These are phyloP conservation scores for Cryptosporidium xiaoi DNA, from an alignment of 169 alveolate species.

Conservation along the genomic window DNA sequence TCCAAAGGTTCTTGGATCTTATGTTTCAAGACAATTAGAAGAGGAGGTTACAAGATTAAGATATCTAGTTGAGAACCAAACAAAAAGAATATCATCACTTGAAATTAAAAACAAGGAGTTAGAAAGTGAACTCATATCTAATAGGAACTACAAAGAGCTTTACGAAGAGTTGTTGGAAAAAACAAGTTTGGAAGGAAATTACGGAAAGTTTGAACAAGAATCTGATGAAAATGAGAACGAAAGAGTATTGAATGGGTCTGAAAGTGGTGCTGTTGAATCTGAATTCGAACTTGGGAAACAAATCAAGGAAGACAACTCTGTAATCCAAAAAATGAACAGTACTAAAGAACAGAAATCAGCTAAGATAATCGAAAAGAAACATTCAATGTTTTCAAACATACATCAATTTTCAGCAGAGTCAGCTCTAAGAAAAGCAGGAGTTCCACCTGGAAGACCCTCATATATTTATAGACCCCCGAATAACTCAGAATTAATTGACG, in stretches of 20 bases:
- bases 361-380: constrained; percentile 1
- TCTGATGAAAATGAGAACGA: neutral
- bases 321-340: constrained; percentile 15
- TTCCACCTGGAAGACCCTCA: constrained; percentile 74
- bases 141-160: constrained; percentile 50
- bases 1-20: constrained; percentile 64
- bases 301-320: neutral
- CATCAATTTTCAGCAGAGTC: constrained; percentile 73
- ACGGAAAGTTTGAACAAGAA: neutral
- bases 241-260: neutral
- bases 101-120: constrained; percentile 57
- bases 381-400: constrained; percentile 49
- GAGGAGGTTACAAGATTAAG: constrained; percentile 65
- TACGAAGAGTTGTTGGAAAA: constrained; percentile 38
- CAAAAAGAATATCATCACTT: constrained; percentile 46
- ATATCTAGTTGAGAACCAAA: constrained; percentile 59
- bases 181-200: neutral
- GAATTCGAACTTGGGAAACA: neutral
- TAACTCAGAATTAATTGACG: constrained; percentile 43
- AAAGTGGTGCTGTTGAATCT: neutral
- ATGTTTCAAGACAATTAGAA: constrained; percentile 71
- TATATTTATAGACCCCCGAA: constrained; percentile 56
- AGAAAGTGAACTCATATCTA: constrained; percentile 27
- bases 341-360: constrained; percentile 10
- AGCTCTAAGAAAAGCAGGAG: constrained; percentile 73